These are phyloP conservation scores for Solanum arcanum DNA, from an alignment of 257 asterid species.

Conservation along the genomic window DNA sequence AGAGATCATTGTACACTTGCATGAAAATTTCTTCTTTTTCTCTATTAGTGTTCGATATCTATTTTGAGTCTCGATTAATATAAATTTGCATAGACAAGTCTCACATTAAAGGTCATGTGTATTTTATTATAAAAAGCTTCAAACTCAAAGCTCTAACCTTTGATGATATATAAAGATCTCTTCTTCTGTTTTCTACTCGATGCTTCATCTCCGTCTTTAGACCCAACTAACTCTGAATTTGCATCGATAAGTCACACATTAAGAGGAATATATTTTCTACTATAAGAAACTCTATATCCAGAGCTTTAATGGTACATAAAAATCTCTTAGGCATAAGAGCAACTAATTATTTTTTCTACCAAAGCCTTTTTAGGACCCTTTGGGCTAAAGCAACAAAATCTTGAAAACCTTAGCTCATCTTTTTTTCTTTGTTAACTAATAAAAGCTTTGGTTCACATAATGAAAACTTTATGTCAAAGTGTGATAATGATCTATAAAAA, in stretches of 20 bases:
- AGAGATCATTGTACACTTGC: too few relatives aligned
- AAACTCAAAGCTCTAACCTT: too few relatives aligned
- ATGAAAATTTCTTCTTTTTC: too few relatives aligned
- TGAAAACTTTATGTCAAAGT: not conserved
- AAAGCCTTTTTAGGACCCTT: not conserved
- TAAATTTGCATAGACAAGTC: not conserved
- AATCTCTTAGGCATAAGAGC: not conserved
- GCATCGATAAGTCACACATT: not conserved
- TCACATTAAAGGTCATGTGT: not conserved
- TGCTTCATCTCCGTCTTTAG: too few relatives aligned
- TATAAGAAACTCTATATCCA: too few relatives aligned
- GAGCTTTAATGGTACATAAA: not conserved
- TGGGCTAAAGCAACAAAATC: not conserved
- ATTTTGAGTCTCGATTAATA: not conserved
- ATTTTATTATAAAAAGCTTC: rapidly evolving
- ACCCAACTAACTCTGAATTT: too few relatives aligned
- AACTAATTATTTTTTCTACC: not conserved
- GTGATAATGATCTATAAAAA: not conserved
- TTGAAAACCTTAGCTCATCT: not conserved
- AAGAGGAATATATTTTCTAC: not conserved
- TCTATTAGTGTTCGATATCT: too few relatives aligned
- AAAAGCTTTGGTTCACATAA: not conserved
- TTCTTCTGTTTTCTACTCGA: too few relatives aligned
- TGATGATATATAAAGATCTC: too few relatives aligned
- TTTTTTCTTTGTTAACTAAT: not conserved